Evolutionary conservation across 495 filamentous ascomycete genomes (phyloP).

Genomic region (Choiromyces venosus): DNA sequence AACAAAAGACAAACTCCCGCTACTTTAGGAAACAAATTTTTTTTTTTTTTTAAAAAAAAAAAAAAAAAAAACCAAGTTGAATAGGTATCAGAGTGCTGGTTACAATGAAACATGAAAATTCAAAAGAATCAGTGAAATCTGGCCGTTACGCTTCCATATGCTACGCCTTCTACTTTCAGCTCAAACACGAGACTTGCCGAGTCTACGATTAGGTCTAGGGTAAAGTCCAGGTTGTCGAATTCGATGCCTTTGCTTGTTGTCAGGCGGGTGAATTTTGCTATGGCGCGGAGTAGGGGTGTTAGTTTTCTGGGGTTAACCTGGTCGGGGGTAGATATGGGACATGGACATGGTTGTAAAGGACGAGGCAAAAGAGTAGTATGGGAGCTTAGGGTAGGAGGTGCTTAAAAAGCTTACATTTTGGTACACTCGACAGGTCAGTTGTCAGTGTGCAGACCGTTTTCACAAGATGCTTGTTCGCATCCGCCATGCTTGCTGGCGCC

Average conservation of each 20-base stretch:
- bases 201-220: conserved; percentile 68
- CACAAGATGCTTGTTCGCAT: conserved; percentile 44
- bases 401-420: conserved; percentile 52
- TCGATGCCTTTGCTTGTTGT: conserved; percentile 67
- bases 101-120: too few relatives aligned
- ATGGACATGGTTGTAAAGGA: neutral
- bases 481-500: conserved; percentile 55
- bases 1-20: neutral
- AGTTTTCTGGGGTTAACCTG: neutral
- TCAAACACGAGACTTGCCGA: conserved; percentile 66
- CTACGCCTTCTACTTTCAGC: conserved; percentile 64
- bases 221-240: conserved; percentile 71
- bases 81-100: too few relatives aligned
- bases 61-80: too few relatives aligned
- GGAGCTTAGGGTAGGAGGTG: neutral
- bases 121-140: conserved; percentile 62
- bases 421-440: conserved; percentile 66
- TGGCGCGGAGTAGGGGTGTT: neutral
- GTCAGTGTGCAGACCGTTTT: conserved; percentile 68
- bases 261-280: conserved; percentile 48
- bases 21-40: neutral
- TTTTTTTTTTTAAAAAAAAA: too few relatives aligned
- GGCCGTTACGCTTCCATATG: conserved; percentile 65
- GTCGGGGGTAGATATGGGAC: neutral
- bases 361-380: neutral